Percentiles rank a stretch among this genome's conserved stretches.
Evolutionary conservation across 129 eudicot genomes (phyloP).

Genomic region (Ambrosia artemisiifolia): DNA sequence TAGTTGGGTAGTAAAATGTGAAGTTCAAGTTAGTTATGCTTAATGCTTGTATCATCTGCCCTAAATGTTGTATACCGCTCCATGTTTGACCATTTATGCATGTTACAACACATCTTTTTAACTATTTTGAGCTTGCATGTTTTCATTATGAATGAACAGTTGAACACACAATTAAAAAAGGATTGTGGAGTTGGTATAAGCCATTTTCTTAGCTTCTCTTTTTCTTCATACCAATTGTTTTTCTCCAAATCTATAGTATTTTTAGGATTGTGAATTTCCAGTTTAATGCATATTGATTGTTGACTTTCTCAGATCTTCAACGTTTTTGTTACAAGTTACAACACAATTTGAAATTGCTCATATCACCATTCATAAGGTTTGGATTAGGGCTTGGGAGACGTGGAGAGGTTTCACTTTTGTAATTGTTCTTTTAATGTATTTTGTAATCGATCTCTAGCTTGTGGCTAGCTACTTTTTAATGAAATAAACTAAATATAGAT

Average conservation of each 20-base stretch:
- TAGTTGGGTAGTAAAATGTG: not conserved
- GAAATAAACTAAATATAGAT: too few species aligned
- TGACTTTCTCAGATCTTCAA: not conserved
- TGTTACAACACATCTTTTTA: too few species aligned
- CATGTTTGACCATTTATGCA: not conserved
- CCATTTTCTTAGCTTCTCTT: conserved; percentile 14
- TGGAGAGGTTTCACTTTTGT: too few species aligned
- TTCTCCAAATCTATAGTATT: conserved; percentile 17
- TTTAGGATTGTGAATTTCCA: conserved; percentile 2
- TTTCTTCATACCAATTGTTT: conserved; percentile 5
- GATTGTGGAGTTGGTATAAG: conserved; percentile 32
- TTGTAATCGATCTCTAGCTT: too few species aligned
- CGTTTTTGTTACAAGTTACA: not conserved
- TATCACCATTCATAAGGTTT: not conserved
- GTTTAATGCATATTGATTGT: conserved; percentile 11
- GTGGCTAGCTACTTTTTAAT: too few species aligned
- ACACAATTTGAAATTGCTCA: not conserved
- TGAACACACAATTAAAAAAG: conserved; percentile 14
- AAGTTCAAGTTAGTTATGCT: not conserved
- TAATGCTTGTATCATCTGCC: not conserved
- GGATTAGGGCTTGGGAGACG: too few species aligned
- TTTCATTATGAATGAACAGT: conserved; percentile 19
- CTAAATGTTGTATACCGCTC: not conserved
- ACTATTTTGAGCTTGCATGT: not conserved
- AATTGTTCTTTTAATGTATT: too few species aligned